Evolutionary conservation across 2,329 filamentous ascomycete genomes (phyloP), one percentile per base, ranked within the genome.

Genomic region (Fusarium sp.): DNA sequence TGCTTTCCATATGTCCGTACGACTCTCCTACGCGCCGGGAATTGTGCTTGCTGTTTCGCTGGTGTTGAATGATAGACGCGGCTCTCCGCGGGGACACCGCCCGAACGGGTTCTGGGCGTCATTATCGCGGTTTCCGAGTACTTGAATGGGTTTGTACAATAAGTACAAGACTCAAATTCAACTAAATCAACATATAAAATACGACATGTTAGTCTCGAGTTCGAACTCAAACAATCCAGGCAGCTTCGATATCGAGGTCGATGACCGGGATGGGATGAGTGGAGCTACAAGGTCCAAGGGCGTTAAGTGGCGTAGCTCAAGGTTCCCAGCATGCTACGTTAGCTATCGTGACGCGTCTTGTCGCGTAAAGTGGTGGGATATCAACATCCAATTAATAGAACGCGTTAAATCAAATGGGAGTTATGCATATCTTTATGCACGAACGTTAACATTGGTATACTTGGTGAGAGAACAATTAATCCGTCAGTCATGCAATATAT

Each of bases 21-120:
- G 16, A 71, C 73, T 40, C 70, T 80, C 49, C 75, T 76, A 24
- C 80, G 77, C 14, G 77, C 58, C 0, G 81, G 79, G 55, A 84
- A 83, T 44, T 79, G 79, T 24, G 74, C 73, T 67, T 84, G 82
- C 62, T 81, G 79, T 24, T 79, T 77, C 18, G 75, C 55, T 7
- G 80, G 80, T 22, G 77, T 77, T 27, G 80, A 79, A 67, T 79
- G 76, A 65, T 82, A 83, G 63, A 82, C 76, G 37, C 79, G 77
- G 57, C 77, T 78, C 20, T 80, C 74, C n/a, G 78, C 72, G 30
- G 79, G 74, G 51, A 75, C 75, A 53, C 79, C 79, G 45, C 79
- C 73, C n/a, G 81, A 81, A 51, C 80, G 79, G 46, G 80, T 81
- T 58, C 77, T 72, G 8, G 81, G 79, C 14, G 79, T 69, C 81